Evolutionary conservation across 176 grass and related monocot species (phyloP).

Genomic region (Aechmea fasciata): DNA sequence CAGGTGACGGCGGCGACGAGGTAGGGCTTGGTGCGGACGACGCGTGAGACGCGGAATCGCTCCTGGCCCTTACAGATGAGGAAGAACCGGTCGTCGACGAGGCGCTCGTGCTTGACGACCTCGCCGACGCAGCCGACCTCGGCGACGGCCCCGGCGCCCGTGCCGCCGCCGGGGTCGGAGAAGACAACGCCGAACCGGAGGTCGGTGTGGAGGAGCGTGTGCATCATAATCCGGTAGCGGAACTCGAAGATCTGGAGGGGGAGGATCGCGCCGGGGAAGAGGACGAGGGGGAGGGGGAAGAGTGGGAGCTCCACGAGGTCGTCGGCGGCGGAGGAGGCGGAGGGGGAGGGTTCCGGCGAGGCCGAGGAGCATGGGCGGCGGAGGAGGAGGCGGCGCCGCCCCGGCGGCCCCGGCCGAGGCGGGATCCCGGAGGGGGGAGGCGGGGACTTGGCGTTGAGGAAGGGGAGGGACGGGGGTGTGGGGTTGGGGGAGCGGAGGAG

Average conservation of each 20-base stretch:
- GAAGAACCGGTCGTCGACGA: slow-evolving; percentile 95
- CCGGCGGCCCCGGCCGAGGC: slow-evolving; percentile 10
- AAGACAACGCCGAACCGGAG: slow-evolving; percentile 66
- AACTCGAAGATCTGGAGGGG: slow-evolving; percentile 98
- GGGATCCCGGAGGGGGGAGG: background rate
- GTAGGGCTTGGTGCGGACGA: slow-evolving; percentile 78
- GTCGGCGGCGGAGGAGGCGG: slow-evolving; percentile 18
- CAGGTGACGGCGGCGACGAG: slow-evolving; percentile 84
- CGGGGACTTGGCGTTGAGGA: background rate
- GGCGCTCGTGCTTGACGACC: slow-evolving; percentile 92
- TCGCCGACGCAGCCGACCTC: slow-evolving; percentile 89
- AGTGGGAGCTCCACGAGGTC: slow-evolving; percentile 84
- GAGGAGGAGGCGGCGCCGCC: slow-evolving; percentile 13
- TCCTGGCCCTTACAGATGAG: slow-evolving; percentile 99
- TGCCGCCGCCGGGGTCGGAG: slow-evolving; percentile 31
- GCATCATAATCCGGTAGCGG: slow-evolving; percentile 98
- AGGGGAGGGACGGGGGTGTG: background rate
- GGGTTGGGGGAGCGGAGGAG: background rate
- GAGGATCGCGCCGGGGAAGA: slow-evolving; percentile 72
- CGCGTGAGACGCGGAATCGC: slow-evolving; percentile 66
- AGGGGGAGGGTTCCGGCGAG: background rate
- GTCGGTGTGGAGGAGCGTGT: slow-evolving; percentile 81
- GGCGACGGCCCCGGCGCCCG: slow-evolving; percentile 28
- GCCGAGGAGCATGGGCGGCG: slow-evolving; percentile 13
- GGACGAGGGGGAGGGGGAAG: slow-evolving; percentile 87